Conservation (phyloP, 805 yeast species). For the Cephaloascus albidus region DNA sequence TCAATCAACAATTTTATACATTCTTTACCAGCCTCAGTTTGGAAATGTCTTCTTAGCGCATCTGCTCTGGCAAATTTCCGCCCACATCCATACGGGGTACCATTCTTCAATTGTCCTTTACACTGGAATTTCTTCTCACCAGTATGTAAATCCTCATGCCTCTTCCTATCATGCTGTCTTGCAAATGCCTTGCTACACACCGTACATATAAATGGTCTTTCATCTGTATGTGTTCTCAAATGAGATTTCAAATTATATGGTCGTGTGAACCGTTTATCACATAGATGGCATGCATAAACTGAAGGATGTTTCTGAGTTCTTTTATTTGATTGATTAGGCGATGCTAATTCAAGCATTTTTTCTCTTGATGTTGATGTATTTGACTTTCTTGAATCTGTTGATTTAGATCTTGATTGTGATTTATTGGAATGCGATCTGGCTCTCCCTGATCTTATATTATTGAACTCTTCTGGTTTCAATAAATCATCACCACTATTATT, state of each 20-base stretch:
- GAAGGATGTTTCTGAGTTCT: constrained; percentile 66
- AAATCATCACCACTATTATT: constrained; percentile 7
- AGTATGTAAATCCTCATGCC: constrained; percentile 50
- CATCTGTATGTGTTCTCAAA: constrained; percentile 82
- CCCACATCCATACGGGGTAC: constrained; percentile 34
- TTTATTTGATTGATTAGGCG: constrained; percentile 42
- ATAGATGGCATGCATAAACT: constrained; percentile 67
- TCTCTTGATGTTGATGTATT: constrained; percentile 22
- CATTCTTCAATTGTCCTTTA: constrained; percentile 48
- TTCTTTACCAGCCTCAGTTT: constrained; percentile 35
- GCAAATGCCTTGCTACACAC: constrained; percentile 73
- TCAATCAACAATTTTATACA: constrained; percentile 30
- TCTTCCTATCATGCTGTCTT: constrained; percentile 33
- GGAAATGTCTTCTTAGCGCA: constrained; percentile 34
- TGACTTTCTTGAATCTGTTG: constrained; percentile 7
- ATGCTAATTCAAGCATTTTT: constrained; percentile 57
- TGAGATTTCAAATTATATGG: constrained; percentile 92
- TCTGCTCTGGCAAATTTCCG: constrained; percentile 37
- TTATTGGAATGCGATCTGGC: constrained; percentile 18
- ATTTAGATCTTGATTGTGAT: constrained; percentile 19
- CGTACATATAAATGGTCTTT: constrained; percentile 65
- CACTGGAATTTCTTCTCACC: constrained; percentile 73
- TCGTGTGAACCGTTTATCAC: constrained; percentile 82
- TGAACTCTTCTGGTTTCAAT: constrained; percentile 26
- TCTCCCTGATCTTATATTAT: constrained; percentile 30